These are phyloP conservation scores for Phanerodontia chrysosporium DNA, from an alignment of 768 basidiomycete genomes.

Conservation along the genomic window DNA sequence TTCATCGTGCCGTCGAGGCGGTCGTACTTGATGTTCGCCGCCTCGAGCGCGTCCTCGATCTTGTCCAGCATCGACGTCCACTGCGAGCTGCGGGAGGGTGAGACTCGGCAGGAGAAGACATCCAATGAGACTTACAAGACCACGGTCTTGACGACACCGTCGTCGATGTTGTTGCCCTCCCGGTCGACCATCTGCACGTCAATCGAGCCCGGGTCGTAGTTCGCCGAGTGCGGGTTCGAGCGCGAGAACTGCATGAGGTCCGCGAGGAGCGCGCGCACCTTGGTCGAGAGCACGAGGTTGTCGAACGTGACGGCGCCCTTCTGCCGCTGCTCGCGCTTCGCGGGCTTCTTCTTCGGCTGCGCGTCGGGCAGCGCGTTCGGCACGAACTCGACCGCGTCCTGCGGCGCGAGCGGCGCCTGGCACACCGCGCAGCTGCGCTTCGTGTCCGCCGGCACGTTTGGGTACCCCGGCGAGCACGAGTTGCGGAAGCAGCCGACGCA, in stretches of 20 bases:
- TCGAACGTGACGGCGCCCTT: slow-evolving; percentile 46
- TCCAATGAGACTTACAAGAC: slow-evolving; percentile 68
- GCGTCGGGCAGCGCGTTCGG: slow-evolving; percentile 42
- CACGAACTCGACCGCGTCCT: slow-evolving; percentile 82
- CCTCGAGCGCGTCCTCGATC: slow-evolving; percentile 85
- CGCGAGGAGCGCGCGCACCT: slow-evolving; percentile 75
- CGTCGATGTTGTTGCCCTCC: slow-evolving; percentile 65
- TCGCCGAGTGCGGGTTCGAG: slow-evolving; percentile 79
- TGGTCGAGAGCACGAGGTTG: slow-evolving; percentile 76
- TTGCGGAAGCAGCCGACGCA: slow-evolving; percentile 82
- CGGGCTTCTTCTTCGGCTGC: slow-evolving; percentile 55
- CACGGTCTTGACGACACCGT: slow-evolving; percentile 80
- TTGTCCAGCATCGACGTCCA: slow-evolving; percentile 30
- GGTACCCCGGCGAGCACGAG: slow-evolving; percentile 79
- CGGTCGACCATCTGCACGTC: slow-evolving; percentile 78
- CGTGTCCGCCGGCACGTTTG: slow-evolving; percentile 56
- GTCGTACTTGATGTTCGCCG: slow-evolving; percentile 80
- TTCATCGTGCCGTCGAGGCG: slow-evolving; percentile 98
- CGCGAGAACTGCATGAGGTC: slow-evolving; percentile 82
- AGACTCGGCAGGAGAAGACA: neutral
- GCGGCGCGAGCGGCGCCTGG: slow-evolving; percentile 56
- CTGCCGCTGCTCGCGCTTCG: slow-evolving; percentile 62
- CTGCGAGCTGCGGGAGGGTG: neutral
- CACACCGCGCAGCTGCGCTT: slow-evolving; percentile 74
- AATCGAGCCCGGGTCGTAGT: slow-evolving; percentile 74